Percentiles rank a stretch among this genome's conserved stretches.
Conservation (phyloP, 371 early-diverging fungal species). For the Rhizopus microsporus region DNA sequence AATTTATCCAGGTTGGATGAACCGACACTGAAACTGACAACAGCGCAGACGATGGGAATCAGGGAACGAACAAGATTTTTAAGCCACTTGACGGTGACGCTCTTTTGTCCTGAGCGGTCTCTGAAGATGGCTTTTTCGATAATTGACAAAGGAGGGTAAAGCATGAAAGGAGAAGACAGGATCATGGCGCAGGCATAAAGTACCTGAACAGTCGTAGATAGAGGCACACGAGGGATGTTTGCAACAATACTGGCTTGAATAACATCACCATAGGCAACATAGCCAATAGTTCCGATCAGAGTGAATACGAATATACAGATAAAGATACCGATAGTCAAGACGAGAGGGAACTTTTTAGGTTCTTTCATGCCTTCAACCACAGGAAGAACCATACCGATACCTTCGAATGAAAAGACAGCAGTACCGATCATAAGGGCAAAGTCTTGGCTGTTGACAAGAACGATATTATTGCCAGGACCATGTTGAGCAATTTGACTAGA, state of each 20-base stretch:
- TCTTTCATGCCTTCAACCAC: slow-evolving; percentile 65
- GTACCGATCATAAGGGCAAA: slow-evolving; percentile 83
- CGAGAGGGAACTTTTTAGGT: slow-evolving; percentile 61
- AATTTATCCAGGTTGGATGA: slow-evolving; percentile 68
- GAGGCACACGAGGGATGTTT: slow-evolving; percentile 56
- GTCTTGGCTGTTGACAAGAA: slow-evolving; percentile 44
- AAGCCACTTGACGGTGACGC: slow-evolving; percentile 56
- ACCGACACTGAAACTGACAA: slow-evolving; percentile 64
- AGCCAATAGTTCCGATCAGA: slow-evolving; percentile 71
- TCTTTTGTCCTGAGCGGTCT: slow-evolving; percentile 35
- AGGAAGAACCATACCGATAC: slow-evolving; percentile 58
- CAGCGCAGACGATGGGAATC: slow-evolving; percentile 57
- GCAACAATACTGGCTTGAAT: slow-evolving; percentile 72
- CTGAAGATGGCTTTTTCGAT: slow-evolving; percentile 60
- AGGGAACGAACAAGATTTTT: slow-evolving; percentile 66
- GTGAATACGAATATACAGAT: slow-evolving; percentile 64
- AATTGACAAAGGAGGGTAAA: slow-evolving; percentile 76
- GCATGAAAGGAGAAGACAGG: slow-evolving; percentile 74
- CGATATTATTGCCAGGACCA: slow-evolving; percentile 57
- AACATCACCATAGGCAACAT: slow-evolving; percentile 70
- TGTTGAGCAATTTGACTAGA: slow-evolving; percentile 51
- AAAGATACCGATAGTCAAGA: slow-evolving; percentile 61
- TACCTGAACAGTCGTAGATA: slow-evolving; percentile 63
- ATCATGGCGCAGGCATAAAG: slow-evolving; percentile 80
- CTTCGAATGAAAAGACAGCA: slow-evolving; percentile 87